Evolutionary conservation across 163 green algal genomes (phyloP), one percentile per base, ranked within the genome.

Genomic region (Picocystis sp.): DNA sequence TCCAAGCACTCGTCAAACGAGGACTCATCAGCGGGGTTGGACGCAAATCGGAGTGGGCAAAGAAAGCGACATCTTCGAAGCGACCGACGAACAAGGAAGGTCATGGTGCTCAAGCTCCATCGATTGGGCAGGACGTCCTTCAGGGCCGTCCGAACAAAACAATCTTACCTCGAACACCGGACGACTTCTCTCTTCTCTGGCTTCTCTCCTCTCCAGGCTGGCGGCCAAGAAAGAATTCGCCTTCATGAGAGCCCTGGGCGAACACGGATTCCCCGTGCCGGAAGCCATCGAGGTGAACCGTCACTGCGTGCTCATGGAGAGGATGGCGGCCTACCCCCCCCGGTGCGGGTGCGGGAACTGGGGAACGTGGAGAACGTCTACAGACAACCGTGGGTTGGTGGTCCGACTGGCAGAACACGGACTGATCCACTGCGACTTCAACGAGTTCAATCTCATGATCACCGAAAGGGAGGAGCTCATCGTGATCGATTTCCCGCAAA

Each of bases 361-460:
- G 53, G 45, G 2, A 52, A 84, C 60, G 78, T 81, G 5, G 63
- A 61, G 3, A 12, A 55, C 11, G 80, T 93, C 25, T 97, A 92
- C 57, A 53, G 67, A 3, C 50, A 81, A 19, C 76, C 45, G 85
- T 97, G 73, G 72, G 23, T 70, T 95, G 34, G 77, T 97, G 35
- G 54, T 52, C 6, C 71, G 65, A 2, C 66, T 99, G 53, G 83
- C 83, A 1, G 41, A 57, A 11, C 70, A 85, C 48, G 91, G 91
- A 10, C 76, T 99, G 1, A 77, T 99, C 43, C 91, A 99, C 75
- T 97, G 90, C 70, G 91, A 99, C 75, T 95, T 91, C 72, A 99
- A 99, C 67, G 91, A 99, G 69, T 99, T 98, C 75, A 99, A 99
- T 62, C 62, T 97, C 14, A 71, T 99, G 60, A 78, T 95, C 23